Evolutionary conservation across 257 asterid genomes (phyloP), one percentile per base, ranked within the genome.

Genomic region (Fraxinus anomala): DNA sequence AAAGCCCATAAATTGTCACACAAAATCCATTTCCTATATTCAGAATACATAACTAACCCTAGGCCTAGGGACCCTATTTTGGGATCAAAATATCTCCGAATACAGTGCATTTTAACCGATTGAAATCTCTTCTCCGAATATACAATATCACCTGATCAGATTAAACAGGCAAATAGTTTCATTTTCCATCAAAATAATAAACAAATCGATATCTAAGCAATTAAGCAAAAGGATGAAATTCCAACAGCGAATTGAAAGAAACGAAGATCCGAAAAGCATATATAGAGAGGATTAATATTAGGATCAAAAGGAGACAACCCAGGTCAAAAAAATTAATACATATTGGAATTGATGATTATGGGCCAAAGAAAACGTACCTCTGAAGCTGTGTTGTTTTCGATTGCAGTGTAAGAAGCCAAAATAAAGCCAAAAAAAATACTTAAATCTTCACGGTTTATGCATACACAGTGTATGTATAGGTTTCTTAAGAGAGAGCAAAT

Each of bases 61-160:
- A 86, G 83, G 86, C 79, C 77, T 74, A 86, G 65, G 40, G 51
- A 83, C 81, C 89, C 75, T 80, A 83, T 54, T 44, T 78, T 70
- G 73, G 73, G 44, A 82, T 83, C 86, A 75, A 74, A 80, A 86
- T 75, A 51, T 65, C 82, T 73, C 84, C 77, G 61, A 44, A 76
- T 83, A 77, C 79, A 70, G 73, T 68, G 71, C 79, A 66, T 81
- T 68, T 73, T 77, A 77, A 78, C 63, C 81, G 80, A 74, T 54
- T 82, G 72, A 80, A 88, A 89, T 66, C 79, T 82, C 83, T 51
- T 66, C 77, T 80, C 75, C 76, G 86, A 42, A 80, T 23, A 81
- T 89, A 90, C 80, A 80, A 70, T 81, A 79, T 77, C 85, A 82
- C 96, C 96, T 94, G 94, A 86, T 91, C 89, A 91, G 73, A 81